A percentile compares a stretch with the other conserved stretches of the same genome.
These are phyloP conservation scores for Colletotrichum sp. DNA, from an alignment of 2,329 filamentous ascomycete genomes.

Conservation along the genomic window DNA sequence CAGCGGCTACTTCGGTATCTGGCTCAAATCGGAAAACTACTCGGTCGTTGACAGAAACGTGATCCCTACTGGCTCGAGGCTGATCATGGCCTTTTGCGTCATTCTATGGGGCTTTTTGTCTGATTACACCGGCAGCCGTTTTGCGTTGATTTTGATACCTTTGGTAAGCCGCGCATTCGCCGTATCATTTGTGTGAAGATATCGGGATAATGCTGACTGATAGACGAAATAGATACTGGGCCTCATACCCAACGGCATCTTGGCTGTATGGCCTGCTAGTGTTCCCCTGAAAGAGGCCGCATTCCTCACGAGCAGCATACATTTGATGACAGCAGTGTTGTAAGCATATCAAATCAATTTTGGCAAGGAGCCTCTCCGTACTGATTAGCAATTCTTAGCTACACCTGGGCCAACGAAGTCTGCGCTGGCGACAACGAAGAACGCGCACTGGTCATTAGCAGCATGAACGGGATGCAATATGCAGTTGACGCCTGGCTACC, in stretches of 20 bases:
- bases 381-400: neutral
- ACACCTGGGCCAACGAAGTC: slow-evolving; percentile 9
- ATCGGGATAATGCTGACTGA: neutral
- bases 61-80: slow-evolving; percentile 27
- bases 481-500: slow-evolving; percentile 13
- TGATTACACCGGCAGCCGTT: slow-evolving; percentile 18
- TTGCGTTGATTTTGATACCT: neutral
- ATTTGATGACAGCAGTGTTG: slow-evolving; percentile 14
- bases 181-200: neutral
- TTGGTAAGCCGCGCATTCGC: neutral
- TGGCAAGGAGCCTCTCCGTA: neutral
- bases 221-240: neutral
- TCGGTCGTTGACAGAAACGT: slow-evolving; percentile 27
- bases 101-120: slow-evolving; percentile 26
- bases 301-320: slow-evolving; percentile 4
- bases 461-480: slow-evolving; percentile 27
- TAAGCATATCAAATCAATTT: neutral
- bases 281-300: neutral
- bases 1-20: slow-evolving; percentile 25
- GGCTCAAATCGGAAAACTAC: slow-evolving; percentile 28
- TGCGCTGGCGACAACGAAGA: slow-evolving; percentile 29
- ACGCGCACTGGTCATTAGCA: slow-evolving; percentile 33
- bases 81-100: slow-evolving; percentile 24
- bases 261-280: neutral
- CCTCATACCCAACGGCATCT: slow-evolving; percentile 3